Evolutionary conservation across 208 protist species (phyloP).

Genomic region (Acanthamoeba polyphaga): DNA sequence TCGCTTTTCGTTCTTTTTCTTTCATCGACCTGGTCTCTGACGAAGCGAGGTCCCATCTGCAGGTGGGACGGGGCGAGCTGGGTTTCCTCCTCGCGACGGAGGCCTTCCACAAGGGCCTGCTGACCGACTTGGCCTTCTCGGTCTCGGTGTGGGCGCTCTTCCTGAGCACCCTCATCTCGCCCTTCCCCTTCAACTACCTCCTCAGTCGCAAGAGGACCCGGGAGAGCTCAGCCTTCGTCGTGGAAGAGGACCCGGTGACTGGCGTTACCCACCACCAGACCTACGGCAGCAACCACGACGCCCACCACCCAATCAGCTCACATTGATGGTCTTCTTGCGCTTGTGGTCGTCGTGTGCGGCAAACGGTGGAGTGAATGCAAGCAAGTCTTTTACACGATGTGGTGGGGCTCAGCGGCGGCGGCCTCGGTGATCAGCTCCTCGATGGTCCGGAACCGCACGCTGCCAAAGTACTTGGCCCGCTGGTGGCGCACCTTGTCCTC

Average conservation of each 20-base stretch:
- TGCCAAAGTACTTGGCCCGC: background rate
- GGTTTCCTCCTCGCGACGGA: constrained; percentile 47
- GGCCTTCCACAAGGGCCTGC: constrained; percentile 37
- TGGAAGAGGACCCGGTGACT: background rate
- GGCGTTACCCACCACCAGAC: background rate
- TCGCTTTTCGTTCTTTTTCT: background rate
- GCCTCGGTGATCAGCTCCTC: background rate
- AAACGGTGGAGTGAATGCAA: too few species aligned
- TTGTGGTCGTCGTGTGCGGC: too few species aligned
- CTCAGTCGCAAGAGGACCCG: background rate
- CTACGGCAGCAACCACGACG: background rate
- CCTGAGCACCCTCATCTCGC: constrained; percentile 56
- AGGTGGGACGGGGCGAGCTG: constrained; percentile 66
- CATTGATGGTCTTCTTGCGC: too few species aligned
- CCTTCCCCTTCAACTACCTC: constrained; percentile 55
- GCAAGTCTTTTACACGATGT: too few species aligned
- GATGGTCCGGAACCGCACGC: background rate
- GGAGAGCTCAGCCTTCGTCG: background rate
- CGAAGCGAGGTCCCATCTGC: background rate
- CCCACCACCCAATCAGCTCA: too few species aligned
- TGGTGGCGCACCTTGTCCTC: background rate
- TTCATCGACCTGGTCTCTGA: background rate
- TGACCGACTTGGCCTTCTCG: constrained; percentile 56
- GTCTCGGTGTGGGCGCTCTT: constrained; percentile 41
- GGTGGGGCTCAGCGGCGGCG: too few species aligned